Conservation (phyloP, 2,329 filamentous ascomycete genomes). For the Ceratocystis harringtonii region DNA sequence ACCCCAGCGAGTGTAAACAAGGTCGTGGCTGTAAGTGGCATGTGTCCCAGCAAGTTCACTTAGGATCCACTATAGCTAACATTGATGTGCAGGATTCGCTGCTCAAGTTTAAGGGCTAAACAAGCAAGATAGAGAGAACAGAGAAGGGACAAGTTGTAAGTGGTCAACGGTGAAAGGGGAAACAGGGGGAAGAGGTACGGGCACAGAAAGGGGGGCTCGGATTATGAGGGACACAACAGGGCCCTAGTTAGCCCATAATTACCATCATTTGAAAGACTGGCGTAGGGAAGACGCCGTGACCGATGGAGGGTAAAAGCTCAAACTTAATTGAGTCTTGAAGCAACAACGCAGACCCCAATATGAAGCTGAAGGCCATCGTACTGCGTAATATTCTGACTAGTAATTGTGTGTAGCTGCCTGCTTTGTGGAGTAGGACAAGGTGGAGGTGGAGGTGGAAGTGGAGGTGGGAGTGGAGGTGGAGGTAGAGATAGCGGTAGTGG, state of each 20-base stretch:
- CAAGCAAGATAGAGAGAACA: background rate
- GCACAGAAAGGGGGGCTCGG: background rate
- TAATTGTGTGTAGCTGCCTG: too few species aligned
- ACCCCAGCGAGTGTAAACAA: slow-evolving; percentile 64
- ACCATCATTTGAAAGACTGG: background rate
- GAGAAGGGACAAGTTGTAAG: background rate
- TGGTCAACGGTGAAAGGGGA: background rate
- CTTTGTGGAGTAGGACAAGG: too few species aligned
- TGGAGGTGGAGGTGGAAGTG: background rate
- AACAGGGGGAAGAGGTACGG: background rate
- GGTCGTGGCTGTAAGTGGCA: slow-evolving; percentile 50
- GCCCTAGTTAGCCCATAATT: background rate
- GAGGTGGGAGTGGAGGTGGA: background rate
- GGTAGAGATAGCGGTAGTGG: background rate
- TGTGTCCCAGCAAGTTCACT: background rate
- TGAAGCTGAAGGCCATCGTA: too few species aligned
- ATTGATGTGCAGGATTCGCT: slow-evolving; percentile 39
- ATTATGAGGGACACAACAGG: background rate
- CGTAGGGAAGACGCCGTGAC: background rate
- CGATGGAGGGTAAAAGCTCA: background rate
- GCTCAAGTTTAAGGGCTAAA: slow-evolving; percentile 53
- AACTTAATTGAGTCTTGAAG: background rate
- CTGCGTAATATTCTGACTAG: too few species aligned
- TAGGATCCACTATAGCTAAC: background rate
- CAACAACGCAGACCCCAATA: background rate